Percentiles rank a stretch among this genome's conserved stretches.
These are phyloP conservation scores for Cercospora sesami DNA, from an alignment of 2,329 filamentous ascomycete genomes.

Conservation along the genomic window DNA sequence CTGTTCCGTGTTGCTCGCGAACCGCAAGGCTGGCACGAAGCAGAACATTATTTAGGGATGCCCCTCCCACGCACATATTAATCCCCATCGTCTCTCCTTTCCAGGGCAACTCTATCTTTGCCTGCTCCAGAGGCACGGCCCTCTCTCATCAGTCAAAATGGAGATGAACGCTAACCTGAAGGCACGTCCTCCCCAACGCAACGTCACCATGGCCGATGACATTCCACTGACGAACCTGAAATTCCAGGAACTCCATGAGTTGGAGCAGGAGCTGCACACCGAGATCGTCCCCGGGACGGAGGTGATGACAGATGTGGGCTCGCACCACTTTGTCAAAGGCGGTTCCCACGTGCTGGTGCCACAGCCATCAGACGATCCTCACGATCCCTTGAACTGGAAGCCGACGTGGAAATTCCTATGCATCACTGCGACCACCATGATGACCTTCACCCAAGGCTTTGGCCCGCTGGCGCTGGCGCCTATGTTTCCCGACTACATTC, in stretches of 20 bases:
- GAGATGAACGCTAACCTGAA: conserved; percentile 27
- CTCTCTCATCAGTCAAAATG: conserved; percentile 15
- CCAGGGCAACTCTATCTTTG: conserved; percentile 12
- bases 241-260: conserved; percentile 46
- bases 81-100: conserved; percentile 7
- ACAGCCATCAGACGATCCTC: conserved; percentile 50
- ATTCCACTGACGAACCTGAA: conserved; percentile 22
- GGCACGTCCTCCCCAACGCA: conserved; percentile 15
- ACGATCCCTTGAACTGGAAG: conserved; percentile 49
- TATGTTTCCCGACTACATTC: conserved; percentile 61
- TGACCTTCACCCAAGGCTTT: conserved; percentile 56
- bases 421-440: conserved; percentile 49
- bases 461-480: conserved; percentile 58
- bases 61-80: conserved; percentile 10
- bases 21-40: conserved; percentile 10
- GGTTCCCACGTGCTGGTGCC: conserved; percentile 52
- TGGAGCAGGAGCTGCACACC: conserved; percentile 55
- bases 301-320: conserved; percentile 61
- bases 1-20: not conserved
- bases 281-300: conserved; percentile 60
- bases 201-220: conserved; percentile 12
- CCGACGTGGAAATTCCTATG: conserved; percentile 51
- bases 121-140: conserved; percentile 6
- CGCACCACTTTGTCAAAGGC: conserved; percentile 64
- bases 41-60: conserved; percentile 10